Evolutionary conservation across 192 early-diverging fungal species (phyloP).

Genomic region (Entomortierella lignicola): DNA sequence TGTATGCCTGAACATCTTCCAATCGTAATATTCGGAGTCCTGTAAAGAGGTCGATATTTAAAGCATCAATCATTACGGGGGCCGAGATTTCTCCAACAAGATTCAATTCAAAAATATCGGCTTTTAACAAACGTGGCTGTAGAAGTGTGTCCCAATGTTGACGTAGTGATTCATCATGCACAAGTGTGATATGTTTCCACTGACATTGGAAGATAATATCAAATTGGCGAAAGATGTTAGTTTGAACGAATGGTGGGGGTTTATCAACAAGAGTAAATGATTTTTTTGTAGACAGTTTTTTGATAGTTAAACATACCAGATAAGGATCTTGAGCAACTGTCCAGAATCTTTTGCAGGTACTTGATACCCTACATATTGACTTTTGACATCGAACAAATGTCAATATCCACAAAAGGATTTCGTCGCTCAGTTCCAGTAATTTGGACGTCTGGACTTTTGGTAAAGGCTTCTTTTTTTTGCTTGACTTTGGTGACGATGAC

Average conservation of each 20-base stretch:
- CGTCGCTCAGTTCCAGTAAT: conserved; percentile 28
- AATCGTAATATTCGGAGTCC: conserved; percentile 14
- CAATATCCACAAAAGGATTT: conserved; percentile 31
- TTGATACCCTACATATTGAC: conserved; percentile 27
- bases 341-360: conserved; percentile 31
- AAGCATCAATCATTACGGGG: conserved; percentile 22
- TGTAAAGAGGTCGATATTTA: conserved; percentile 26
- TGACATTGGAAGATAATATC: background rate
- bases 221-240: no score
- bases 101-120: conserved; percentile 21
- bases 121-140: conserved; percentile 15
- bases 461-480: background rate
- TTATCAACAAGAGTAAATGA: no score
- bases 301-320: conserved; percentile 26
- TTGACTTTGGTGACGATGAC: no score
- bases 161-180: conserved; percentile 19
- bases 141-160: conserved; percentile 21
- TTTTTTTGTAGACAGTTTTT: no score
- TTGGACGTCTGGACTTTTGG: background rate
- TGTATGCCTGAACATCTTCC: conserved; percentile 32
- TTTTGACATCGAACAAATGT: conserved; percentile 34
- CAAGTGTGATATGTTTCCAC: conserved; percentile 30
- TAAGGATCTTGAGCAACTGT: conserved; percentile 35
- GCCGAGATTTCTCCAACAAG: conserved; percentile 26
- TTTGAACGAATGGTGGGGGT: no score